Percentiles rank a stretch among this genome's conserved stretches.
Conservation (phyloP, 1,284 basidiomycete genomes). For the Schizopora paradoxa region DNA sequence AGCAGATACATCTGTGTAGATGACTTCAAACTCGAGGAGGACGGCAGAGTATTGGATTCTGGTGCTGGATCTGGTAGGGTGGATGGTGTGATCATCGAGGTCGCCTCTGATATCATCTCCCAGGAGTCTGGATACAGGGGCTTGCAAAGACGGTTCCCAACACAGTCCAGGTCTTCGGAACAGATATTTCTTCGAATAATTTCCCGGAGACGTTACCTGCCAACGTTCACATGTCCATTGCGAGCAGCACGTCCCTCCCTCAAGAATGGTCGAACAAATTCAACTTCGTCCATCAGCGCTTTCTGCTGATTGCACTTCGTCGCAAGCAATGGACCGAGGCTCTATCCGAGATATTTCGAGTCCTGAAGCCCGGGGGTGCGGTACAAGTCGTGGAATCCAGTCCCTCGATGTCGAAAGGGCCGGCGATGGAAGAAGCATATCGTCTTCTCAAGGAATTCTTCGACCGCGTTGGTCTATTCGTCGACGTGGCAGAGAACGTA, state of each 20-base stretch:
- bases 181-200: background rate
- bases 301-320: background rate
- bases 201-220: background rate
- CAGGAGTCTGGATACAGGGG: too few relatives aligned
- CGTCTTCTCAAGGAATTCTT: background rate
- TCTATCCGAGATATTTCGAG: background rate
- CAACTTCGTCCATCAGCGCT: background rate
- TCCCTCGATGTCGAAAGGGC: background rate
- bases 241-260: background rate
- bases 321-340: background rate
- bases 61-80: slow-evolving; percentile 10
- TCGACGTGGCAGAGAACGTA: too few relatives aligned
- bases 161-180: background rate
- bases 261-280: background rate
- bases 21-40: background rate
- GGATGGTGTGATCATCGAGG: too few relatives aligned
- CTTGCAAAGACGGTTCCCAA: background rate
- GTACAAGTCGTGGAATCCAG: background rate
- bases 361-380: background rate
- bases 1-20: slow-evolving; percentile 3
- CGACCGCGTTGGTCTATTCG: background rate
- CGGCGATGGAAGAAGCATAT: background rate
- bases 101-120: too few relatives aligned
- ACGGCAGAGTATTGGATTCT: slow-evolving; percentile 3
- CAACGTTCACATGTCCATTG: background rate